Conservation (phyloP, 331 rosid genomes). For the Rhamnella rubrinervis region DNA sequence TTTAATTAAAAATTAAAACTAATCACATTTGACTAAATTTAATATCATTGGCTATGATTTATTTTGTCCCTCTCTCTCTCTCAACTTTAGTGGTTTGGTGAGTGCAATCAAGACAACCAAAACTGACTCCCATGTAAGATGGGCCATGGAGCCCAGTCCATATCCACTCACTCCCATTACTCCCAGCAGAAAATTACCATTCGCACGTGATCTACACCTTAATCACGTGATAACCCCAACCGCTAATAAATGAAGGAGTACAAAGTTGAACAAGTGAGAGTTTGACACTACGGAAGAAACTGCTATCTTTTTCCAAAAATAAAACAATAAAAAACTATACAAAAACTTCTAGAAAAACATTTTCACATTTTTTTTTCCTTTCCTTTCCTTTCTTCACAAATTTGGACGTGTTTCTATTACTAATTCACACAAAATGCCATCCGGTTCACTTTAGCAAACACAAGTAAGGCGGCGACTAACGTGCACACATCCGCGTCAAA, state of each 20-base stretch:
- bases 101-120: not conserved
- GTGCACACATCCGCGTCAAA: not conserved
- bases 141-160: conserved; percentile 2
- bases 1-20: too few relatives aligned
- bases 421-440: not conserved
- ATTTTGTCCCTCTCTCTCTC: not conserved
- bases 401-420: not conserved
- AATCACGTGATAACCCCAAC: conserved; percentile 13
- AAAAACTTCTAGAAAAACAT: conserved; percentile 10
- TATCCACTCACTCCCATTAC: not conserved
- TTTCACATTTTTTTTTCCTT: not conserved
- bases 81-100: not conserved
- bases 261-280: not conserved
- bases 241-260: not conserved
- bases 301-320: not conserved
- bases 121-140: not conserved
- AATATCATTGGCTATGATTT: not conserved
- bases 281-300: not conserved
- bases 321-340: not conserved
- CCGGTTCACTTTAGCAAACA: conserved; percentile 12
- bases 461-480: conserved; percentile 2
- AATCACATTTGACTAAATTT: not conserved
- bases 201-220: not conserved
- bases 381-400: not conserved
- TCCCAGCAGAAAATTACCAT: not conserved